Evolutionary conservation across 2,329 filamentous ascomycete species (phyloP).

Genomic region (Pyrenophora tritici-repentis): DNA sequence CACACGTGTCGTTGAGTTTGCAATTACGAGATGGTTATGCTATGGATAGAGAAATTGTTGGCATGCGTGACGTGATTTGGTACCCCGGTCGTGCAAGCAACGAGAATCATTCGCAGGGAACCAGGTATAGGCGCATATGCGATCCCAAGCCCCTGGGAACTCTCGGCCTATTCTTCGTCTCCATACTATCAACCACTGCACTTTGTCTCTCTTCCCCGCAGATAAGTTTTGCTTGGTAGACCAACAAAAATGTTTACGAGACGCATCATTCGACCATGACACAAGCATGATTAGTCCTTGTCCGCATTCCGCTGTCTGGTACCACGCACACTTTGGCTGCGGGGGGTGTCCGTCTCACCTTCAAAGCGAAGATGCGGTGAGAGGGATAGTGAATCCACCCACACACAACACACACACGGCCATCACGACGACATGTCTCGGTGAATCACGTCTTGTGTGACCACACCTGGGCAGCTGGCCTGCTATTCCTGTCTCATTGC

Average conservation of each 20-base stretch:
- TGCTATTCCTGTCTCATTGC: slow-evolving; percentile 24
- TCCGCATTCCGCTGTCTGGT: slow-evolving; percentile 14
- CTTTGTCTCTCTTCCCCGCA: slow-evolving; percentile 23
- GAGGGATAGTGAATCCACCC: slow-evolving; percentile 7
- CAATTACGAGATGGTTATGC: slow-evolving; percentile 42
- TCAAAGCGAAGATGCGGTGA: slow-evolving; percentile 17
- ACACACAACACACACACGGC: neutral
- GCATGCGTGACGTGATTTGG: slow-evolving; percentile 42
- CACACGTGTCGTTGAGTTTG: neutral
- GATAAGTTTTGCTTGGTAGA: slow-evolving; percentile 15
- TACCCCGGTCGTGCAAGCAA: slow-evolving; percentile 37
- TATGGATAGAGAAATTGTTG: slow-evolving; percentile 9
- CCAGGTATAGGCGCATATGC: slow-evolving; percentile 23
- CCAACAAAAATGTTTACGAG: slow-evolving; percentile 2
- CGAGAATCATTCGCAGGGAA: slow-evolving; percentile 17
- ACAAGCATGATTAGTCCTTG: slow-evolving; percentile 9
- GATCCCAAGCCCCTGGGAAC: slow-evolving; percentile 21
- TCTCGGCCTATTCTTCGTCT: slow-evolving; percentile 12
- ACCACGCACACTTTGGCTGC: slow-evolving; percentile 17
- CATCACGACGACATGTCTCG: slow-evolving; percentile 18
- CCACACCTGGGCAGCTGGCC: slow-evolving; percentile 9
- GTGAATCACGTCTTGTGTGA: slow-evolving; percentile 16
- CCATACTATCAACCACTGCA: slow-evolving; percentile 8
- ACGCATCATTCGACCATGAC: slow-evolving; percentile 22
- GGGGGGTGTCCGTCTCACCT: slow-evolving; percentile 18